Conservation (phyloP, 176 grass and related monocot genomes). For the Triticum turgidum region DNA sequence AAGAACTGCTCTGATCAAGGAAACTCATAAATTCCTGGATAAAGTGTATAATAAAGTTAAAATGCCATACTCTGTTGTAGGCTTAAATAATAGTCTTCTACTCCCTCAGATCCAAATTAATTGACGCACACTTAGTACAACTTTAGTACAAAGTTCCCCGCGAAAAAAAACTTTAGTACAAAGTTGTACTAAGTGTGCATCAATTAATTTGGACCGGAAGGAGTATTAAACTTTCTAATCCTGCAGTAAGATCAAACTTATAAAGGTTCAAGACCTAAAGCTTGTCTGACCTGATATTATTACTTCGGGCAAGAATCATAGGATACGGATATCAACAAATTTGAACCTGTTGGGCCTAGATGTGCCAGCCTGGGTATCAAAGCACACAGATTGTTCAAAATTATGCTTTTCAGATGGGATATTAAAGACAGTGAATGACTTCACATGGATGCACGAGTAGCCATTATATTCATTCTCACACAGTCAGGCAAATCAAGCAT, state of each 20-base stretch:
- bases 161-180: no score
- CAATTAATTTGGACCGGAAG: no score
- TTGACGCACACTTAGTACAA: no score
- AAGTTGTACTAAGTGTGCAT: no score
- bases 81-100: background rate
- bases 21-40: slow-evolving; percentile 5
- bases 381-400: background rate
- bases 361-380: background rate
- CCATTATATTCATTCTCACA: background rate
- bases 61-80: background rate
- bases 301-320: background rate
- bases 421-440: slow-evolving; percentile 19
- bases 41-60: background rate
- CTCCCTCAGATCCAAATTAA: no score
- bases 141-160: no score
- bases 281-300: slow-evolving; percentile 11
- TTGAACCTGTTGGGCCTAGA: background rate
- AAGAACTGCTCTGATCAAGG: slow-evolving; percentile 15
- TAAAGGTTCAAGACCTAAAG: background rate
- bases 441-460: slow-evolving; percentile 21
- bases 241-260: background rate
- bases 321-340: background rate
- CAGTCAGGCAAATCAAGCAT: background rate
- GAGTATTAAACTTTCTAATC: background rate
- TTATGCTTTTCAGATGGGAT: slow-evolving; percentile 21